Conservation (phyloP, 2,329 filamentous ascomycete genomes). For the Claviceps sp. region DNA sequence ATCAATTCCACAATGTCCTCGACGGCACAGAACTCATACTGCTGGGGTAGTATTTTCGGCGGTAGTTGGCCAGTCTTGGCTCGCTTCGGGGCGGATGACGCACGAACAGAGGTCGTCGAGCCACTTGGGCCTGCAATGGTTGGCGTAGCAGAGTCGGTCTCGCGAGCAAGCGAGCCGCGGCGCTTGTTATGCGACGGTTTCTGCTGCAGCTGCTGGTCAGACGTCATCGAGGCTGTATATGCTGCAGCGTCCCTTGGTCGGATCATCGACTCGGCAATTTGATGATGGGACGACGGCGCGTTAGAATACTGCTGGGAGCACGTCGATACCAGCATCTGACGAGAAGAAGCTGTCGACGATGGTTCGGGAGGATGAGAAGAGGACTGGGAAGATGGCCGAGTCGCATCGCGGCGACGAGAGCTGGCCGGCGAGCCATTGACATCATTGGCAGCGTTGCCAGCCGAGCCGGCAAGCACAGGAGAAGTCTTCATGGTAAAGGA, state of each 20-base stretch:
- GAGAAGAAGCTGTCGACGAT: slow-evolving; percentile 2
- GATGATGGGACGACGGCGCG: slow-evolving; percentile 4
- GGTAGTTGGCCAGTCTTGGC: slow-evolving; percentile 34
- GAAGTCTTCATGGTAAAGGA: slow-evolving; percentile 46
- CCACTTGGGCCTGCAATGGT: background rate
- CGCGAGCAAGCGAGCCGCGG: slow-evolving; percentile 14
- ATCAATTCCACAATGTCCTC: slow-evolving; percentile 86
- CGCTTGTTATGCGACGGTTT: slow-evolving; percentile 21
- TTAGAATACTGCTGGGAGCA: slow-evolving; percentile 7
- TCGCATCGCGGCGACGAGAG: slow-evolving; percentile 23
- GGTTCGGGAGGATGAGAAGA: slow-evolving; percentile 14
- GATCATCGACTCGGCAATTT: background rate
- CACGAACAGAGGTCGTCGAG: background rate
- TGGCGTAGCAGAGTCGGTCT: background rate
- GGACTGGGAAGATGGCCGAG: slow-evolving; percentile 12
- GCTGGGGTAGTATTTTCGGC: slow-evolving; percentile 49
- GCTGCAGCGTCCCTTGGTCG: background rate
- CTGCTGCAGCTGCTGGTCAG: background rate
- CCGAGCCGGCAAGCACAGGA: slow-evolving; percentile 31
- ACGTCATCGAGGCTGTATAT: background rate
- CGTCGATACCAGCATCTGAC: slow-evolving; percentile 8
- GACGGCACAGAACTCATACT: slow-evolving; percentile 70
- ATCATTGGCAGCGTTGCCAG: slow-evolving; percentile 31
- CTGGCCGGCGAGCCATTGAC: slow-evolving; percentile 38
- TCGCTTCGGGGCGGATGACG: slow-evolving; percentile 31